Base-by-base conservation (phyloP, 1,284 basidiomycete genomes). In the Heliocybe sulcata region DNA sequence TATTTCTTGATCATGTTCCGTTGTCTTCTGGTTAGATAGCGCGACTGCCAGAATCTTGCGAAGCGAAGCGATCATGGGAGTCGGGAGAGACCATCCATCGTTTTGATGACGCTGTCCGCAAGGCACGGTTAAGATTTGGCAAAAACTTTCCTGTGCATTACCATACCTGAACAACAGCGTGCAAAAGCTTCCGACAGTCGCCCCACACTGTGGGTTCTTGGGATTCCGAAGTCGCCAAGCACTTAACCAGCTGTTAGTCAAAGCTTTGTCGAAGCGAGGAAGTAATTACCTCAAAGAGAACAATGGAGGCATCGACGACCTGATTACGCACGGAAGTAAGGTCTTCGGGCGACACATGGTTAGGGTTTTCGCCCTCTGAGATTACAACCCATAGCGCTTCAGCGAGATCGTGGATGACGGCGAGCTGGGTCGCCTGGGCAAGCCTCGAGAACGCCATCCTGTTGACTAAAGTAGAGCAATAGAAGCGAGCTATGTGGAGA, bases 401-500 rank as follows among this genome's bases (percentile, higher is more conserved):
- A 54, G 73, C 71, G 35, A 79, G 65, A 65, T 69, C 69, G 52
- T 67, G 67, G 52, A 82, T 70, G 11, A 83, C 65, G 51, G 68
- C 70, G 23, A 72, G 60, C 58, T 75, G 77, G 38, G 77, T 73
- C 35, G 73, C 68, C 27, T 67, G 66, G 2, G 66, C 57, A 10
- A 83, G 70, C 52, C 71, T 74, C 54, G 73, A 71, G n/a, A 82
- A 64, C 25, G 70, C 72, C 54, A 75, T 65, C 60, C 77, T 81
- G n/a, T 73, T 68, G 16, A 73, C 70, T 35, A 83, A 64, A 56
- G 69, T 67, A 33, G 71, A 63, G 62, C 73, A 71, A 58, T 80
- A 84, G 61, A 82, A 82, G 29, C 73, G 76, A 26, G 85, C 64
- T 19, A 86, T 66, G 50, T 72, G 71, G 29, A 71, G 63, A 22